phyloP scores from a whole-genome alignment of 2,329 filamentous ascomycete genomes.

The Dothideomycetidae sp. region DNA sequence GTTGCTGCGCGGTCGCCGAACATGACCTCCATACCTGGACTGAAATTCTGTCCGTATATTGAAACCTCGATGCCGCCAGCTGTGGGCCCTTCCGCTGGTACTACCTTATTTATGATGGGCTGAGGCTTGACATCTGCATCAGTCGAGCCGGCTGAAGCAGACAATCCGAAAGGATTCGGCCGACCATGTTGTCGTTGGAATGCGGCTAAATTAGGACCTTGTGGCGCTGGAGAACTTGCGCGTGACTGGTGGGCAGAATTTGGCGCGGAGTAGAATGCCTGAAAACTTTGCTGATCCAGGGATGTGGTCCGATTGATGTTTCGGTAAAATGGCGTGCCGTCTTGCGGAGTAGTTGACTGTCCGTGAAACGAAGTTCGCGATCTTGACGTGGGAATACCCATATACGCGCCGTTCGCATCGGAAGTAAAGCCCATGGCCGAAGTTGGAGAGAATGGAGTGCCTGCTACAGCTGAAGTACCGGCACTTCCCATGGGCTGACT shows the following conservation, averaged over 20 bases:
- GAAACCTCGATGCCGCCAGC: conserved; percentile 79
- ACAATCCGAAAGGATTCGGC: conserved; percentile 10
- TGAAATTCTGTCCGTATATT: conserved; percentile 66
- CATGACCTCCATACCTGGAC: conserved; percentile 65
- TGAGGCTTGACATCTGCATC: conserved; percentile 20
- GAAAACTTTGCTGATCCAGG: conserved; percentile 48
- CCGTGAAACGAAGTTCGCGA: conserved; percentile 34
- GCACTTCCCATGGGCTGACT: conserved; percentile 19
- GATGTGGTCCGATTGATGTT: conserved; percentile 12
- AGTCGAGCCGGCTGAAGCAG: conserved; percentile 7
- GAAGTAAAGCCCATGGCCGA: conserved; percentile 23
- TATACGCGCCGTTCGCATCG: conserved; percentile 10
- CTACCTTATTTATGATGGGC: conserved; percentile 65
- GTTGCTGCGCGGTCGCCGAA: conserved; percentile 60
- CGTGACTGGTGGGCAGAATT: conserved; percentile 61
- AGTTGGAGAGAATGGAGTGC: conserved; percentile 26
- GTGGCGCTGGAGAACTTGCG: conserved; percentile 53
- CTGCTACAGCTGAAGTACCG: conserved; percentile 18
- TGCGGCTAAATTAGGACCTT: conserved; percentile 22
- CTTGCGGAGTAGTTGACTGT: conserved; percentile 52
- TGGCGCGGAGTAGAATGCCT: conserved; percentile 53
- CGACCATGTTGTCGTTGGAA: conserved; percentile 18
- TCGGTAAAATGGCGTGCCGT: conserved; percentile 41
- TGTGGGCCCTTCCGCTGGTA: conserved; percentile 68
- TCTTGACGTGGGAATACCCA: conserved; percentile 11